Evolutionary conservation across 768 basidiomycete genomes (phyloP), one percentile per base, ranked within the genome.

Genomic region (Strobilomyces echinocephalus): DNA sequence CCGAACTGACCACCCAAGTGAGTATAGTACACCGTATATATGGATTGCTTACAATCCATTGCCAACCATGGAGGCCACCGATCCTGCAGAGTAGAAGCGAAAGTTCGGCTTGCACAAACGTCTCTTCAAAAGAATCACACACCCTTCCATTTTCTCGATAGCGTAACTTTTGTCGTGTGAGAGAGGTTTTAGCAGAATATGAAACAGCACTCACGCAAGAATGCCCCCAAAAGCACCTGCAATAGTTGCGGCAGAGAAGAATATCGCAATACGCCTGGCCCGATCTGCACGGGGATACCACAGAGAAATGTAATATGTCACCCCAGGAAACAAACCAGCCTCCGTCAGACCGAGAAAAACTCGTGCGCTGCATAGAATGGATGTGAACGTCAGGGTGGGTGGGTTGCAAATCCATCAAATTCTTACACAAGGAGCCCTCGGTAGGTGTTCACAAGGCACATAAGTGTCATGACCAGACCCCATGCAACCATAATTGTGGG

Each of bases 251-350:
- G 82, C 81, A 18, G 78, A 78, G 64, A 84, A 84, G 72, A 86
- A 85, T 35, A 85, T 72, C 5, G 83, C 81, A 51, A 83, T 76
- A 26, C 84, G 77, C 60, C 68, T 70, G 16, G 79, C 82, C 41
- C 83, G 77, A 60, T 86, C 84, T 49, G 71, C 69, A 34, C 79
- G 72, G 10, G 80, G 75, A 62, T 88, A 81, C 83, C 84, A 85
- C 46, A 81, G 64, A 11, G 79, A 81, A 41, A 83, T 69, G 39
- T 72, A 75, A 51, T 76, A 79, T 2, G 69, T 71, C 50, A 76
- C 64, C 1, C 73, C 73, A 0, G 75, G 71, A 51, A 73, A 71
- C 20, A 77, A 55, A 36, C 81, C 79, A 42, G 73, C 76, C 59
- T 79, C 79, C 30, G 76, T 66, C 30, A 78, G 60, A 45, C 79